Base-by-base conservation (phyloP, 2,329 filamentous ascomycete genomes). In the Exophiala xenobiotica region DNA sequence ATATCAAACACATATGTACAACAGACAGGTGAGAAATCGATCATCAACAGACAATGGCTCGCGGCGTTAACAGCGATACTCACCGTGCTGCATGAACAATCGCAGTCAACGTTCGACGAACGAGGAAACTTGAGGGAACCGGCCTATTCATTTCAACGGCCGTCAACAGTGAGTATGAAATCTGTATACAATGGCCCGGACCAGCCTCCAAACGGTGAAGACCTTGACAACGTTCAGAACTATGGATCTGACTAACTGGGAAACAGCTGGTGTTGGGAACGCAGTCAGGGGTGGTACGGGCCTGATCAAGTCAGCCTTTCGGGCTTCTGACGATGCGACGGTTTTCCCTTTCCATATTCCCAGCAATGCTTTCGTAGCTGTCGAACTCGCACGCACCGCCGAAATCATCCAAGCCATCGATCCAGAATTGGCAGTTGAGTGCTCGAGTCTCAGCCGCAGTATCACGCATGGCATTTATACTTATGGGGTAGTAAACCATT, bases 291-390 rank as follows among this genome's bases (percentile, higher is more conserved):
- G 77, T 60, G 88, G 84, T 18, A 96, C 92, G 0, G 90, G 90
- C 0, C 79, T 99, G 1, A 80, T 97, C 42, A 83, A 93, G 51
- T 95, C 89, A 37, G 91, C 93, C 0, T 99, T 99, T 73, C 82
- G 93, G 1, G 93, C 93, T 3, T 95, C 89, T 58, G 93, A 99
- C 64, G 93, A 99, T 68, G 89, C 93, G 3, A 95, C 90, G 0
- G 96, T 93, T 27, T 76, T 97, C 2, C 90, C 91, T 38, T 99
- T 90, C 75, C 89, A 96, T 67, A 95, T 97, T 60, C 93, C 93
- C 0, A 85, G 89, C 33, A 99, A 99, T 65, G 93, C 93, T 20
- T 91, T 95, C 85, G 95, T 97, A 79, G 85, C 90, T 2, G 88
- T 92, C 0, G 90, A 97, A 69, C 76, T 99, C 23, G 81, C 84